Conservation (phyloP, 2,329 filamentous ascomycete species). For the Hypocreales sp. region DNA sequence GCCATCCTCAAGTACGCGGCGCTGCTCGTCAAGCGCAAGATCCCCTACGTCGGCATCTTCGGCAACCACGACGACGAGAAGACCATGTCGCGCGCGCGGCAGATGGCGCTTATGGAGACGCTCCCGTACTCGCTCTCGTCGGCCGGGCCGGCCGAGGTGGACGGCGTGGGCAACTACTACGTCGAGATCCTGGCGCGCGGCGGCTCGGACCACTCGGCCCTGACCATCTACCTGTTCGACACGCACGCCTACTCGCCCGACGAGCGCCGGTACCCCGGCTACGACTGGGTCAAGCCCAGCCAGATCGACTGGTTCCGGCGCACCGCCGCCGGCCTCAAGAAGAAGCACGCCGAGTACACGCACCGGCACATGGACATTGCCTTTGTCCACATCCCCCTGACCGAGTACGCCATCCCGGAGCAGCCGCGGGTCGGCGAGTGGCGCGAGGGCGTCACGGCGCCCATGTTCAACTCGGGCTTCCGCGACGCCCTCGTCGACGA, state of each 20-base stretch:
- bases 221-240: slow-evolving; percentile 91
- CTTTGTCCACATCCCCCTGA: slow-evolving; percentile 93
- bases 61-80: slow-evolving; percentile 96
- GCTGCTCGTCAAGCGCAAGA: slow-evolving; percentile 69
- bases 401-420: slow-evolving; percentile 58
- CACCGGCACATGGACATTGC: slow-evolving; percentile 91
- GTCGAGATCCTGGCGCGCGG: slow-evolving; percentile 77
- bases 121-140: slow-evolving; percentile 82
- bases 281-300: slow-evolving; percentile 90
- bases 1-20: slow-evolving; percentile 89
- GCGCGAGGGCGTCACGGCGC: slow-evolving; percentile 76
- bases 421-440: slow-evolving; percentile 51
- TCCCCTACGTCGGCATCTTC: slow-evolving; percentile 88
- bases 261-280: slow-evolving; percentile 75
- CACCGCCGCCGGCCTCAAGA: slow-evolving; percentile 59
- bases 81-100: slow-evolving; percentile 55
- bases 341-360: slow-evolving; percentile 68
- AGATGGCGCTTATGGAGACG: slow-evolving; percentile 76
- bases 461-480: slow-evolving; percentile 83
- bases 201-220: slow-evolving; percentile 66
- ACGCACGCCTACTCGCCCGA: slow-evolving; percentile 87
- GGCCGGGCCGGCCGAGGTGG: slow-evolving; percentile 67
- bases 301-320: slow-evolving; percentile 91
- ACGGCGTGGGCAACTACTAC: slow-evolving; percentile 89
- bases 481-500: slow-evolving; percentile 76